Percentiles rank a stretch among this genome's conserved stretches.
Conservation (phyloP, 257 asterid species). For the Fraxinus americana region DNA sequence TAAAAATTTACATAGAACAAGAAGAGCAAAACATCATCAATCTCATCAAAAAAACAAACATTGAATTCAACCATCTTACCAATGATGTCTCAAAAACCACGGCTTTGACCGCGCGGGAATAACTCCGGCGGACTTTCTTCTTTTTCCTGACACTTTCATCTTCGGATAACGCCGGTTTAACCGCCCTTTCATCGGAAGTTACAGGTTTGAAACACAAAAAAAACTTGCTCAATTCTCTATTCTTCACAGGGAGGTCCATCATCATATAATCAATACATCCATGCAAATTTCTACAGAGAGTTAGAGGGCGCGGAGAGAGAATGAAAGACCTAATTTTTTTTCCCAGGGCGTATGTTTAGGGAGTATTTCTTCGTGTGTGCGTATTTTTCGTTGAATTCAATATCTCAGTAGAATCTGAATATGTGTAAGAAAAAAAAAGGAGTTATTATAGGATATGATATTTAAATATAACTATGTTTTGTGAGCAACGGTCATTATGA, state of each 20-base stretch:
- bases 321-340: background rate
- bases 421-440: too few relatives aligned
- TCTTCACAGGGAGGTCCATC: background rate
- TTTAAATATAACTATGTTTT: too few relatives aligned
- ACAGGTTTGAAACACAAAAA: background rate
- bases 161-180: background rate
- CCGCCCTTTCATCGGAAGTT: background rate
- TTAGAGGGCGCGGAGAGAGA: background rate
- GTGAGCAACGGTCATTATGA: too few relatives aligned
- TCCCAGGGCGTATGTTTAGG: too few relatives aligned
- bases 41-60: background rate
- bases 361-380: too few relatives aligned
- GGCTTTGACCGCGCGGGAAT: constrained; percentile 30
- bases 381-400: too few relatives aligned
- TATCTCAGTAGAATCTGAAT: too few relatives aligned
- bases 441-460: too few relatives aligned
- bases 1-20: too few relatives aligned
- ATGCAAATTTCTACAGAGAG: background rate
- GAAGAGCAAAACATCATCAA: background rate
- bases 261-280: background rate
- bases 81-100: constrained; percentile 18
- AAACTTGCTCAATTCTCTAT: background rate
- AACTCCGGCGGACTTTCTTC: constrained; percentile 22
- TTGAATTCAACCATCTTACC: constrained; percentile 19
- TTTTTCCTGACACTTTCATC: background rate